Evolutionary conservation across 139 green algal genomes (phyloP), one percentile per base, ranked within the genome.

Genomic region (Monoraphidium neglectum): DNA sequence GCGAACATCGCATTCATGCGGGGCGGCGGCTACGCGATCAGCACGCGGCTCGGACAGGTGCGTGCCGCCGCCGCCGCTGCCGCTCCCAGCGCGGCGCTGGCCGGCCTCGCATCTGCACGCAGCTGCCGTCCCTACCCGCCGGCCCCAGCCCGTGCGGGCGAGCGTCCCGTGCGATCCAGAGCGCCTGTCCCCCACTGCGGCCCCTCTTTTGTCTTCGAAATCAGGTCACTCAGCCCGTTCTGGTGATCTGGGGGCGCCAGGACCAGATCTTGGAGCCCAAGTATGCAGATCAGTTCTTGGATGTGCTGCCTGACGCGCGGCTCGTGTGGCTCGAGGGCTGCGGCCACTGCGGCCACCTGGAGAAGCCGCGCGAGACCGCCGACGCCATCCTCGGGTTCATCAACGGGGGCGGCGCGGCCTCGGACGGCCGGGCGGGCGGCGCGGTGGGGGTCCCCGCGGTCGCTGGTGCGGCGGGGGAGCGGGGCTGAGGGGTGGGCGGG

Each of bases 191-290:
- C 37, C 36, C 64, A 8, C 40, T 26, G 4, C n/a, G 70, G 23
- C 33, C 28, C 24, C 16, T 40, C 30, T 57, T 59, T 37, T 66
- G 68, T 43, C 56, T 23, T 47, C 40, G 38, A 46, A 1, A 37
- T 10, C 81, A 91, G 84, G 46, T 97, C 24, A 26, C 83, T 26
- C 82, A 90, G 82, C 77, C 87, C 26, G 90, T 85, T 4, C 80
- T 99, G 40, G 82, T 99, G 36, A 49, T 99, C 32, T 99, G 96
- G 96, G 96, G 96, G 30, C 77, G 88, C 15, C 60, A 98, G 18
- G 96, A 99, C 69, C 79, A 93, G 68, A 92, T 98, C 36, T 79
- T 96, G 51, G 82, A 89, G 16, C 84, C 84, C 18, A 76, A 81
- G 4, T 83, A 89, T 60, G 89, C 88, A 0, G 51, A 86, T 8